Evolutionary conservation across 2,329 filamentous ascomycete species (phyloP), one percentile per base, ranked within the genome.

Genomic region (Aspergillus ruber): DNA sequence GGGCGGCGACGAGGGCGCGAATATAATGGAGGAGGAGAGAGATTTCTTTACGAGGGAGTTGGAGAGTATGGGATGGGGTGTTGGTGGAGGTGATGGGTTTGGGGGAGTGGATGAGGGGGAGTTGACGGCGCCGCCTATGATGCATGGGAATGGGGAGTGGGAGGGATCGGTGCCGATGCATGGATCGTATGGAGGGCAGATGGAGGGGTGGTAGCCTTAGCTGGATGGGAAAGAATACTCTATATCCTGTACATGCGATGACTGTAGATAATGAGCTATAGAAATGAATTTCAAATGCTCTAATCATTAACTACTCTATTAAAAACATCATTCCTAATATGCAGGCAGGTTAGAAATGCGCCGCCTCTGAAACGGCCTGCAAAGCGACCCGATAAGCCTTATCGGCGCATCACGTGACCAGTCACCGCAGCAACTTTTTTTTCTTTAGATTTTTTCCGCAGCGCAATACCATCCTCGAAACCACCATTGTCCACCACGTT

Each of bases 1-100:
- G 78, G 73, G 66, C 21, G 62, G 67, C 8, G 67, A 70, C n/a
- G 68, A 69, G 29, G 69, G 67, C 13, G 60, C 79, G 13, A 73
- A 76, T 8, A 76, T 84, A 40, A 73, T 86, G 64, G 78, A 81
- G 44, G 84, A 88, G 61, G 85, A 90, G 67, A 79, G 85, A 53
- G 86, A 90, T 62, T 91, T 91, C 64, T 91, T 91, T 62, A 78
- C 81, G 33, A 75, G 85, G 21, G 87, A 91, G 69, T 71, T 91
- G 44, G 86, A 90, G 63, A 86, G 82, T 64, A 76, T 88, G 65
- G 85, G 72, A 6, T 76, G 73, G 73, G 72, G 72, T 1, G 54
- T 69, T 44, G 62, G 57, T 3, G 69, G 67, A 20, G 70, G 70
- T 35, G 54, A 65, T 44, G 49, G 58, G 23, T 56, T 54, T 50